Base-by-base conservation (phyloP, 305 asterid genomes). In the Fraxinus baroniana region DNA sequence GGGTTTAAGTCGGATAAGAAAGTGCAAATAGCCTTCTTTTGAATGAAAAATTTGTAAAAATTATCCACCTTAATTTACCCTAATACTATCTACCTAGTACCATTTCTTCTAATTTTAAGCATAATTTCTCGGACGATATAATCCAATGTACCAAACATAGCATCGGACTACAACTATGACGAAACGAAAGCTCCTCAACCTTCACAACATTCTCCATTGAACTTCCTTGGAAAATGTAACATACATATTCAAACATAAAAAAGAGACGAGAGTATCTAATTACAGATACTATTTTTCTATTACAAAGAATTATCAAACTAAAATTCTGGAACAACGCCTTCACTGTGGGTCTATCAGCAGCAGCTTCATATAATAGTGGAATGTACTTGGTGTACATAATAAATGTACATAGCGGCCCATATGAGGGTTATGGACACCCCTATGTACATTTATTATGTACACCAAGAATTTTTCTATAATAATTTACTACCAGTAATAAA, bases 251-350 rank as follows among this genome's bases (percentile, higher is more conserved):
- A 49, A 3, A 30, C 75, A 30, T 32, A 30, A 71, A 32, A 32
- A 32, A 32, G 44, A 32, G 24, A 28, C 37, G 30, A 71, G 0
- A 30, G 22, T 70, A 30, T 70, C 75, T 28, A 33, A 8, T 72
- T 72, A 18, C 77, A 33, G 37, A 72, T 35, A 9, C 15, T 17
- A 33, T 33, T 71, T 79, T 76, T 76, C 33, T 30, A 32, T 81
- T 83, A 80, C 79, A 72, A 83, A 80, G 86, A 86, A 83, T 80
- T 49, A 35, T 20, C 46, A 8, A 33, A 57, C 78, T 78, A 52
- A 73, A 71, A 79, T 7, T 72, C 49, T 70, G 15, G 77, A 72
- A 72, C 44, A 32, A 32, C 1, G 74, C 74, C 36, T 28, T 66
- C 32, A 5, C 36, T 64, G 24, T 7, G 7, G 22, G 76, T 72